Conservation (phyloP, 345 rosid genomes). For the Populus nigra region DNA sequence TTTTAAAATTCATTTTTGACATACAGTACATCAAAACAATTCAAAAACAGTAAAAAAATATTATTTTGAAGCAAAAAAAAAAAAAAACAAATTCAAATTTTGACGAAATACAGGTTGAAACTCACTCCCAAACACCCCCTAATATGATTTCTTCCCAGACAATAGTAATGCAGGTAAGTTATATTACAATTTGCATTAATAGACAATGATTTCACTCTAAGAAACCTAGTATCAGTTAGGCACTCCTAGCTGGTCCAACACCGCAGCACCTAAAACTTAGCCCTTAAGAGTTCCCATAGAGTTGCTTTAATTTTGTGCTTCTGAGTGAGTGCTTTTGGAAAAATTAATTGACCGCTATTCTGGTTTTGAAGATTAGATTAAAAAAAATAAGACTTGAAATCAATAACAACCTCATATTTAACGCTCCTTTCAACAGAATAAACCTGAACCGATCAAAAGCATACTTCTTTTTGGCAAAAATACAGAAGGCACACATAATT, state of each 20-base stretch:
- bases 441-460: not conserved
- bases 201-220: not conserved
- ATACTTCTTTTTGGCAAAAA: not conserved
- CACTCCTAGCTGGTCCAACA: not conserved
- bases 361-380: not conserved
- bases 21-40: too few relatives aligned
- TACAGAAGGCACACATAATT: constrained; percentile 1
- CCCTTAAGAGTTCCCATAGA: not conserved
- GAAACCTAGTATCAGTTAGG: not conserved
- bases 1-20: too few relatives aligned
- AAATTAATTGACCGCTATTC: not conserved
- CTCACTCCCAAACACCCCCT: too few relatives aligned
- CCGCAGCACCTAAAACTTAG: not conserved
- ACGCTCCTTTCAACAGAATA: not conserved
- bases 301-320: not conserved
- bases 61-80: too few relatives aligned
- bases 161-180: not conserved
- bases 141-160: not conserved
- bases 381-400: constrained; percentile 8
- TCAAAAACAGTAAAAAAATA: too few relatives aligned
- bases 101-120: too few relatives aligned
- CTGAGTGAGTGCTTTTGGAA: not conserved
- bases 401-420: not conserved
- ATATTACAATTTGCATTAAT: not conserved
- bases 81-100: too few relatives aligned